Evolutionary conservation across 495 filamentous ascomycete genomes (phyloP).

Genomic region (Annulohypoxylon nitens): DNA sequence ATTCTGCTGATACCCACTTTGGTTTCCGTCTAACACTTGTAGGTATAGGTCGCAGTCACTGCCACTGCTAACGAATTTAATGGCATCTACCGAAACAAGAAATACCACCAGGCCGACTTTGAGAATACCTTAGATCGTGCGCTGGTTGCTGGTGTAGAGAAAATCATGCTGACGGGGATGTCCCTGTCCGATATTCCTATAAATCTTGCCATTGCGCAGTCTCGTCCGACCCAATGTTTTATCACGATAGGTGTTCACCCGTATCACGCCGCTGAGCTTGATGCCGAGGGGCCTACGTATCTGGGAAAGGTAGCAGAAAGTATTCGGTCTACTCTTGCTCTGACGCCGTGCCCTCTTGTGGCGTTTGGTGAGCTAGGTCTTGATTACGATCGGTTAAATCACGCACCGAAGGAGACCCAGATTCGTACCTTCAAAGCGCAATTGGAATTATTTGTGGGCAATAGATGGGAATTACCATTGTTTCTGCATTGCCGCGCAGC

Average conservation of each 20-base stretch:
- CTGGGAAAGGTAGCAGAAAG: constrained; percentile 65
- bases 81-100: constrained; percentile 78
- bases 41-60: constrained; percentile 35
- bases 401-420: constrained; percentile 74
- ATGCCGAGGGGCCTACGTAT: constrained; percentile 58
- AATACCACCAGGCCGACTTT: constrained; percentile 76
- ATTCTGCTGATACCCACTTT: not conserved
- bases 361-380: constrained; percentile 89
- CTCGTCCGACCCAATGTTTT: constrained; percentile 16
- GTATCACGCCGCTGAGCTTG: constrained; percentile 69
- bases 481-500: constrained; percentile 82
- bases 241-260: constrained; percentile 89
- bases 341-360: constrained; percentile 65
- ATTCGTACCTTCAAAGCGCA: constrained; percentile 79
- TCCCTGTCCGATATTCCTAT: constrained; percentile 63
- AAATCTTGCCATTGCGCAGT: constrained; percentile 71
- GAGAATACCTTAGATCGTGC: constrained; percentile 75
- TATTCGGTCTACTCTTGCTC: constrained; percentile 59
- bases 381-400: constrained; percentile 82
- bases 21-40: constrained; percentile 5
- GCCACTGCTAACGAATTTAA: constrained; percentile 60
- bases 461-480: constrained; percentile 72
- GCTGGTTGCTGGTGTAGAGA: constrained; percentile 72
- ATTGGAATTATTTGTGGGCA: constrained; percentile 73
- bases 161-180: constrained; percentile 85